phyloP scores from a whole-genome alignment of 108 stramenopile genomes.

The Phaeodactylum tricornutum region DNA sequence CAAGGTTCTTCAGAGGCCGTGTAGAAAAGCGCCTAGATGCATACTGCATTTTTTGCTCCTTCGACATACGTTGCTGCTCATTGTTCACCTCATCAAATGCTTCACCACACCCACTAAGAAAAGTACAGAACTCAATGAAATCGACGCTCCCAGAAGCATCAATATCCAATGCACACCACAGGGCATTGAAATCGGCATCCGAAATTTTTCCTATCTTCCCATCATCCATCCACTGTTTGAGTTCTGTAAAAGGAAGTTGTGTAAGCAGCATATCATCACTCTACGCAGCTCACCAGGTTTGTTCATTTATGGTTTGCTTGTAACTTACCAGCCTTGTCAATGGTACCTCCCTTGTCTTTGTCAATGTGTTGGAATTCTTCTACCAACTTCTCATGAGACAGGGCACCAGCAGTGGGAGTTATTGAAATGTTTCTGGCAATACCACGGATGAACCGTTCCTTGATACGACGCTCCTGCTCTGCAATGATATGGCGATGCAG shows the following conservation, averaged over 20 bases:
- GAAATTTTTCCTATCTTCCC: slow-evolving; percentile 11
- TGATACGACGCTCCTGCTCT: slow-evolving; percentile 10
- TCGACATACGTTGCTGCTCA: no score
- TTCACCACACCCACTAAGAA: slow-evolving; percentile 12
- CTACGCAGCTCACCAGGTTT: no score
- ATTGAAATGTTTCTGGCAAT: slow-evolving; percentile 21
- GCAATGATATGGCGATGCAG: slow-evolving; percentile 6
- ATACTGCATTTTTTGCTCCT: no score
- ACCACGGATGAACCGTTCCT: slow-evolving; percentile 15
- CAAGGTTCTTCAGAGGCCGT: no score
- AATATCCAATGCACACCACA: slow-evolving; percentile 24
- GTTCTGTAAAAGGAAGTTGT: no score
- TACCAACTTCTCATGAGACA: slow-evolving; percentile 10
- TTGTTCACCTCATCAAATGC: slow-evolving; percentile 17
- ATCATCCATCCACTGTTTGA: slow-evolving; percentile 19
- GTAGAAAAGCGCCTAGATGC: no score
- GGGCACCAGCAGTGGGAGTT: slow-evolving; percentile 1
- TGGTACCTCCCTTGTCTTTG: slow-evolving; percentile 9
- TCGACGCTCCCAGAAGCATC: slow-evolving; percentile 13
- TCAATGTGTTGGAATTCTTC: slow-evolving; percentile 21
- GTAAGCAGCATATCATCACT: no score
- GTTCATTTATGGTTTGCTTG: no score
- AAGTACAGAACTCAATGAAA: slow-evolving; percentile 15
- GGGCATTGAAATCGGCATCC: slow-evolving; percentile 16
- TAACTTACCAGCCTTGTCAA: slow-evolving; percentile 16